A percentile compares a stretch with the other conserved stretches of the same genome.
These are phyloP conservation scores for Neofusicoccum ribis DNA, from an alignment of 2,329 filamentous ascomycete genomes.

Conservation along the genomic window DNA sequence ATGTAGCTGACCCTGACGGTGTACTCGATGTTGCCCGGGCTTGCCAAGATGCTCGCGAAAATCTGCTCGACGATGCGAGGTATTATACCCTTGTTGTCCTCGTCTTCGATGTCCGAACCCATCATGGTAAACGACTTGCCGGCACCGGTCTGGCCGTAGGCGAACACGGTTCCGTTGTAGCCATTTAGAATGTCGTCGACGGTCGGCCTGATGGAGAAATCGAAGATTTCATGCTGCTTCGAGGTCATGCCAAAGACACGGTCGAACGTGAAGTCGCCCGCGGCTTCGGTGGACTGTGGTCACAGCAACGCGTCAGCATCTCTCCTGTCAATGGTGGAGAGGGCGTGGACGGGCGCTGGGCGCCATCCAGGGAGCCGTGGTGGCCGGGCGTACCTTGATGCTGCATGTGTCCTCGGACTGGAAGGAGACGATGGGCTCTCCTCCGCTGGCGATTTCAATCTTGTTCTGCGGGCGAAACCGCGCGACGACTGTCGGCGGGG, in stretches of 20 bases:
- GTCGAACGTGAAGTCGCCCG: constrained; percentile 88
- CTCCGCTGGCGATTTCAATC: constrained; percentile 84
- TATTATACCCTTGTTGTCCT: constrained; percentile 86
- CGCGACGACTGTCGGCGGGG: constrained; percentile 72
- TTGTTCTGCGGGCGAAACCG: constrained; percentile 97
- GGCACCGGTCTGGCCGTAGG: constrained; percentile 96
- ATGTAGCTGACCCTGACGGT: constrained; percentile 99
- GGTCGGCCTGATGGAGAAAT: constrained; percentile 93
- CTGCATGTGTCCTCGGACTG: constrained; percentile 84
- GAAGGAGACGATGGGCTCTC: constrained; percentile 88
- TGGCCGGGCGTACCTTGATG: constrained; percentile 65
- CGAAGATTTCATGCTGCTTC: constrained; percentile 89
- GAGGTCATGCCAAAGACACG: constrained; percentile 95
- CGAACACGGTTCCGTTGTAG: constrained; percentile 98
- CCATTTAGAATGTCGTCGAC: constrained; percentile 98
- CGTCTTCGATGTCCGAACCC: constrained; percentile 91
- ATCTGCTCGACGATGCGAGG: constrained; percentile 97
- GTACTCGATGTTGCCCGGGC: constrained; percentile 92
- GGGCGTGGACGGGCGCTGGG: neutral
- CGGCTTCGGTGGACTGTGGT: constrained; percentile 73
- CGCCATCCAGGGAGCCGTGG: neutral
- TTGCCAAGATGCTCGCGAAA: constrained; percentile 90
- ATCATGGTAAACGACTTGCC: constrained; percentile 99
- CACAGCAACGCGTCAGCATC: constrained; percentile 20
- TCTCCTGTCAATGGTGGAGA: neutral